Evolutionary conservation across 1,284 basidiomycete genomes (phyloP).

Genomic region (Paramarasmius palmivorus): DNA sequence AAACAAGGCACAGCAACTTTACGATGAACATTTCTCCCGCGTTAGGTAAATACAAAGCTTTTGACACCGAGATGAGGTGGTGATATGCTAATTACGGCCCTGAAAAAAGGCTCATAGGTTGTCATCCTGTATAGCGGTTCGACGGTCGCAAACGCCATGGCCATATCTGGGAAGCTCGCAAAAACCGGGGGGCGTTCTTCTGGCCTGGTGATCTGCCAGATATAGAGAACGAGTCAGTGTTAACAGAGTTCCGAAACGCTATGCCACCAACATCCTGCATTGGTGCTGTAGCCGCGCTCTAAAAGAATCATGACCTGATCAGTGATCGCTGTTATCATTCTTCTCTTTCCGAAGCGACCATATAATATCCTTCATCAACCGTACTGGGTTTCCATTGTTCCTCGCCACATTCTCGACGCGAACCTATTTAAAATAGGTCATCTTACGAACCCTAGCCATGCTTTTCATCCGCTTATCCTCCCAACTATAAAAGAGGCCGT

Average conservation of each 20-base stretch:
- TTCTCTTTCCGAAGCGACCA: constrained; percentile 1
- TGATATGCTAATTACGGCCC: too few species aligned
- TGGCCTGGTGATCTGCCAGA: constrained; percentile 9
- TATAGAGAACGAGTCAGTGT: constrained; percentile 4
- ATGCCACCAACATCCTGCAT: too few species aligned
- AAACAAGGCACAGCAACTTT: too few species aligned
- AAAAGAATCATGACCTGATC: background rate
- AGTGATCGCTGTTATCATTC: constrained; percentile 6
- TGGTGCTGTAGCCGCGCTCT: too few species aligned
- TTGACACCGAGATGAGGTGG: too few species aligned
- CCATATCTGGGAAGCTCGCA: background rate
- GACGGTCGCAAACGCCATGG: background rate
- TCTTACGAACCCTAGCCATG: background rate
- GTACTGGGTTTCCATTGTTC: constrained; percentile 4
- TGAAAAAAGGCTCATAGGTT: too few species aligned
- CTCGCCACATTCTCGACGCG: background rate
- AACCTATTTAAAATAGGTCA: background rate
- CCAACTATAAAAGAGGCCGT: too few species aligned
- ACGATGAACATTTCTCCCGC: too few species aligned
- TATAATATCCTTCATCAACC: constrained; percentile 2
- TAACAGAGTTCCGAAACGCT: too few species aligned
- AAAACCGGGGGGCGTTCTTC: background rate
- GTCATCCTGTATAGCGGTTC: too few species aligned
- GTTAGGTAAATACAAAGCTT: too few species aligned
- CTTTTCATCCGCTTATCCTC: too few species aligned